Base-by-base conservation (phyloP, 2,329 filamentous ascomycete species). In the Epicoccum nigrum region DNA sequence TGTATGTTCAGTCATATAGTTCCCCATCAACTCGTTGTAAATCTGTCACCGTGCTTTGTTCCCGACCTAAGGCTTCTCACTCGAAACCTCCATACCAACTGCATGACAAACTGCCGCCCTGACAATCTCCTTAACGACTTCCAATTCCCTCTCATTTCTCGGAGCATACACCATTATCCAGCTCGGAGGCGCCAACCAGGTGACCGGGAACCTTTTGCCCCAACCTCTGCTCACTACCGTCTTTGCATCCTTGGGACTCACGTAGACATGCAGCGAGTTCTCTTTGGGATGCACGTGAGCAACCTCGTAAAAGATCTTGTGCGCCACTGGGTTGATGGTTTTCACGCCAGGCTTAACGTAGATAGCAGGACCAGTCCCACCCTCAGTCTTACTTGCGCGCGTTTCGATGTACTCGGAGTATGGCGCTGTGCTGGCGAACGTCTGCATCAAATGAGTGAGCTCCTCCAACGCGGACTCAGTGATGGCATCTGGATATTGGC, bases 81-180 rank as follows among this genome's bases (percentile, higher is more conserved):
- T 51, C 8, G 60, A 39, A 7, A 64, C 30, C 12, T 62, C 55
- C 58, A 45, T 57, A 19, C 70, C 72, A 17, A 69, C 67, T 13
- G 81, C 79, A 75, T 81, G 89, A 82, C 86, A 92, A 6, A 86
- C 83, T 2, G 86, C 88, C 2, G 89, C 88, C 62, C 86, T 83
- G 40, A 94, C 84, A 59, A 95, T 90, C 59, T 80, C 78, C 68
- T 83, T 81, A 5, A 92, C 81, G 35, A 85, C 80, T 49, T 83
- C 79, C 21, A 94, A 73, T 68, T 95, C 90, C 25, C 81, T 79
- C 51, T 85, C 81, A 58, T 86, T 80, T 63, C 88, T 77, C 2
- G 91, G 90, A 12, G 90, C 89, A 74, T 95, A 96, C 12, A 95
- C 79, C 87, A 95, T 88, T 21, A 70, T 63, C 68, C 67, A 70